Evolutionary conservation across 768 basidiomycete genomes (phyloP).

Genomic region (Mycena epipterygia): DNA sequence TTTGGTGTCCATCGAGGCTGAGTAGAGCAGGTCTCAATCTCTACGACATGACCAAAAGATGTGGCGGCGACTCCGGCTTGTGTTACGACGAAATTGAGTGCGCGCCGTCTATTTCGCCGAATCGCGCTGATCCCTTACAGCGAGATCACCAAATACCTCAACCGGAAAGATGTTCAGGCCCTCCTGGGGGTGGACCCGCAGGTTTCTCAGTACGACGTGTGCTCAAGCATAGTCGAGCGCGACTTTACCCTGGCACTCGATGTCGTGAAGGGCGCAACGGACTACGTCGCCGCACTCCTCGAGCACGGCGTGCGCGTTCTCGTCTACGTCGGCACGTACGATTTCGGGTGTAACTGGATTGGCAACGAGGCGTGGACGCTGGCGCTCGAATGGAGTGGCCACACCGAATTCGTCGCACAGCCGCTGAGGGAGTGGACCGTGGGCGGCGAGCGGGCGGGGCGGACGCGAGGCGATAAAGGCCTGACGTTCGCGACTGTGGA

Average conservation of each 20-base stretch:
- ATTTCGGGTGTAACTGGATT: slow-evolving; percentile 73
- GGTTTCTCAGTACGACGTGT: slow-evolving; percentile 37
- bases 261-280: slow-evolving; percentile 40
- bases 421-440: slow-evolving; percentile 68
- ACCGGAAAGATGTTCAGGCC: slow-evolving; percentile 21
- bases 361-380: slow-evolving; percentile 77
- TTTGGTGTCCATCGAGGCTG: background rate
- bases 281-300: slow-evolving; percentile 65
- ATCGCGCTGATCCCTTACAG: background rate
- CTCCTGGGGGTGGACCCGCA: slow-evolving; percentile 14
- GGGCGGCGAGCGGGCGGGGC: slow-evolving; percentile 65
- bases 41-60: slow-evolving; percentile 24
- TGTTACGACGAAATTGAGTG: slow-evolving; percentile 23
- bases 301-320: slow-evolving; percentile 67
- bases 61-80: background rate
- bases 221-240: background rate
- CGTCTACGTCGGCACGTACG: slow-evolving; percentile 68
- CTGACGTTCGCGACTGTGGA: background rate
- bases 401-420: slow-evolving; percentile 58
- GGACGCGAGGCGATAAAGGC: background rate
- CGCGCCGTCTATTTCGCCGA: background rate
- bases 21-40: slow-evolving; percentile 11
- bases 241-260: background rate
- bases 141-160: slow-evolving; percentile 27
- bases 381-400: slow-evolving; percentile 77